phyloP scores from a whole-genome alignment of 257 asterid genomes.

The Avicennia marina region DNA sequence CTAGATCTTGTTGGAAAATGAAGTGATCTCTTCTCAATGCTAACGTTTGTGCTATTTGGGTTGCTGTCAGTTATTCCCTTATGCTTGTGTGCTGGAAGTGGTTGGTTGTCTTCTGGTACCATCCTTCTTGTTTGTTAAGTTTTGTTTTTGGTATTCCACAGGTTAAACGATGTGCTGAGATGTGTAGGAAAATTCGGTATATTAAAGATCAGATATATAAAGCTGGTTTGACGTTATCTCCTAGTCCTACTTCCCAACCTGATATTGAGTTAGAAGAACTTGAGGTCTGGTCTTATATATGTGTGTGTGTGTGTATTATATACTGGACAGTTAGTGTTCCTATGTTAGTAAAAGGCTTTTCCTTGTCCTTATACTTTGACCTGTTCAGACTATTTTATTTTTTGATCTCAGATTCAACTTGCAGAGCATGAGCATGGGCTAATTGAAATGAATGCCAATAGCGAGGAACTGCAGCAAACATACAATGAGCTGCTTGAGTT shows the following conservation, averaged over 20 bases:
- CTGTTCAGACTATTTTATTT: neutral
- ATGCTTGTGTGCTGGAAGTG: constrained; percentile 10
- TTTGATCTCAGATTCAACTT: constrained; percentile 59
- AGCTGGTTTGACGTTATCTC: constrained; percentile 68
- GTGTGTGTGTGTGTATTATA: neutral
- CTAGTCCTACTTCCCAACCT: constrained; percentile 69
- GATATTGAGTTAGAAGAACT: constrained; percentile 86
- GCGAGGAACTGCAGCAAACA: constrained; percentile 77
- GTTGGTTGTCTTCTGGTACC: constrained; percentile 7
- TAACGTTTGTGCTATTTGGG: neutral
- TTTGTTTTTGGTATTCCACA: constrained; percentile 24
- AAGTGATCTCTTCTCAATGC: neutral
- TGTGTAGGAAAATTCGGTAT: constrained; percentile 88
- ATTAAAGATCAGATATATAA: constrained; percentile 86
- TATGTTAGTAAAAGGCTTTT: neutral
- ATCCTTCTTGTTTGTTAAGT: constrained; percentile 17
- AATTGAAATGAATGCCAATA: constrained; percentile 85
- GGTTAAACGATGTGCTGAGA: constrained; percentile 99
- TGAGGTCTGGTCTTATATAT: constrained; percentile 55
- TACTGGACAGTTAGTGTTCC: neutral
- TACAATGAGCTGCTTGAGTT: constrained; percentile 95
- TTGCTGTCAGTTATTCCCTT: constrained; percentile 8
- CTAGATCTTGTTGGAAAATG: constrained; percentile 7
- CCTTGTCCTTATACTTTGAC: constrained; percentile 5
- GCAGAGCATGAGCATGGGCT: constrained; percentile 95